Base-by-base conservation (phyloP, 2,329 filamentous ascomycete species). In the Aaosphaeria arxii region DNA sequence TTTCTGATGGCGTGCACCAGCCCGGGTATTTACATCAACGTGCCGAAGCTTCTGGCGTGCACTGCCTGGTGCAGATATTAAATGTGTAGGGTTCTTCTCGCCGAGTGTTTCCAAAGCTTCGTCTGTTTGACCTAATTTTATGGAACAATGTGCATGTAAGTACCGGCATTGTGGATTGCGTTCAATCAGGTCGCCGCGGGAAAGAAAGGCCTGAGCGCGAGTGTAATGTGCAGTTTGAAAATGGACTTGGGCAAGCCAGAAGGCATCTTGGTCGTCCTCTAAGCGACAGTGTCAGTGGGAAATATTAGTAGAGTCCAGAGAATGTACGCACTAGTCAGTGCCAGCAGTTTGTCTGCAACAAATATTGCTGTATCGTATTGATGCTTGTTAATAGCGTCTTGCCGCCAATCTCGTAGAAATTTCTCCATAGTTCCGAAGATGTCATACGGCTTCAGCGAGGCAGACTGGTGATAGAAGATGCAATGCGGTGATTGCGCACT, bases 201-300 rank as follows among this genome's bases (percentile, higher is more conserved):
- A 84, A 52, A 99, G 84, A 56, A 96, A 88, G 28, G 89, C 82
- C 61, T 96, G 86, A 3, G 94, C 91, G 61, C 94, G 88, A 6
- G 88, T 94, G 71, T 95, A 96, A 76, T 97, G 96, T 61, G 90
- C 91, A 43, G 90, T 94, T 44, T 87, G 88, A 74, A 97, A 99
- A 72, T 99, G 92, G 35, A 96, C 90, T 73, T 97, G 92, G n/a
- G 94, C 94, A 40, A 99, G 86, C 87, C 91, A 96, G 67, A 96
- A 96, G 38, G 91, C 92, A 70, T 99, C 94, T 56, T 89, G 86
- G 63, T 96, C 91, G 69, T 92, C 88, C 64, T 91, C 94, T 96
- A 56, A 6, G 31, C 5, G 29, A 11, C 30, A 13, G 31, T 36
- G 50, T 62, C 30, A 57, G 44, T 51, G 17, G 56, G 40, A 38